Evolutionary conservation across 192 early-diverging fungal genomes (phyloP).

Genomic region (Podila minutissima): DNA sequence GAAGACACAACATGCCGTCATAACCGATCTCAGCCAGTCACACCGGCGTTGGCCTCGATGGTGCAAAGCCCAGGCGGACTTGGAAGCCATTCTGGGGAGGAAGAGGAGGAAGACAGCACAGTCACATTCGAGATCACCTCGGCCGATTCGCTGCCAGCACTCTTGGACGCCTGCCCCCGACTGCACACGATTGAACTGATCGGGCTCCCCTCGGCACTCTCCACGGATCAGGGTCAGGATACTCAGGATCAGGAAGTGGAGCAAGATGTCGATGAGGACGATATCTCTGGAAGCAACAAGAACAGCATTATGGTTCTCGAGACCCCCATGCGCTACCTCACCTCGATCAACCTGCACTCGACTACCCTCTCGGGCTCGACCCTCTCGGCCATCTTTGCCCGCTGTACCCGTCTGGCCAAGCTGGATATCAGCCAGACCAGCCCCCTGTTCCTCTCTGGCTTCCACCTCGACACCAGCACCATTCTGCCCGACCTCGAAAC

Average conservation of each 20-base stretch:
- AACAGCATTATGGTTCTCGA: not conserved
- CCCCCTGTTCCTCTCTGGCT: conserved; percentile 23
- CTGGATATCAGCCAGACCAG: conserved; percentile 25
- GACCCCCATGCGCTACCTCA: conserved; percentile 17
- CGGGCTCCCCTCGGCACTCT: not conserved
- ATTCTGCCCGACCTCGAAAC: conserved; percentile 8
- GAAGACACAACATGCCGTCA: not conserved
- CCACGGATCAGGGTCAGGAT: not conserved
- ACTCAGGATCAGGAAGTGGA: no score
- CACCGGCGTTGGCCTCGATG: not conserved
- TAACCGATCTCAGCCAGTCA: not conserved
- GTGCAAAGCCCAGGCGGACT: conserved; percentile 4
- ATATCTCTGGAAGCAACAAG: not conserved
- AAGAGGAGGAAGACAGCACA: not conserved
- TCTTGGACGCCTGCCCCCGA: conserved; percentile 35
- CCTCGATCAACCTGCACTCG: conserved; percentile 34
- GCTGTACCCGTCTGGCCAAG: conserved; percentile 23
- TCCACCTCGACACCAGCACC: conserved; percentile 7
- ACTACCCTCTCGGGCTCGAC: conserved; percentile 32
- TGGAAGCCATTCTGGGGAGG: not conserved
- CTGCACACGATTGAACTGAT: conserved; percentile 21
- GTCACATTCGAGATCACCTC: conserved; percentile 14
- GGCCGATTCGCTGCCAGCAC: conserved; percentile 13
- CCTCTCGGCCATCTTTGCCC: conserved; percentile 20
- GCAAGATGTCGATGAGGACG: not conserved